Conservation (phyloP, 208 protist genomes). For the Leishmania lainsoni region DNA sequence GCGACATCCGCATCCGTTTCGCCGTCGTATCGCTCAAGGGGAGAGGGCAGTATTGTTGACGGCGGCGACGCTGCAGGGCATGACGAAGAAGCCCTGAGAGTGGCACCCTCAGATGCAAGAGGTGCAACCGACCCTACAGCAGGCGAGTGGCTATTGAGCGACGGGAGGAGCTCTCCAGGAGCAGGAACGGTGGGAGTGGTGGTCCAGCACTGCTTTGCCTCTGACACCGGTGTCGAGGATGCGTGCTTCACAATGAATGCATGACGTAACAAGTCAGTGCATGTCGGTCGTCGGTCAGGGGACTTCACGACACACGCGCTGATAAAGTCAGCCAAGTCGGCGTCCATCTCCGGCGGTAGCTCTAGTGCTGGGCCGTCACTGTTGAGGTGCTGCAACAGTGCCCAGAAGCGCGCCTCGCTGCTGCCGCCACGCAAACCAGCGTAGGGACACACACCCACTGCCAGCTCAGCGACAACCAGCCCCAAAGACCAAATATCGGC, state of each 20-base stretch:
- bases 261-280: conserved; percentile 70
- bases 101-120: neutral
- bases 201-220: neutral
- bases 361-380: conserved; percentile 56
- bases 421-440: conserved; percentile 47
- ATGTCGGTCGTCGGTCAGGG: conserved; percentile 60
- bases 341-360: conserved; percentile 58
- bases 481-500: conserved; percentile 94
- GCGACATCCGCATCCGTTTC: conserved; percentile 18
- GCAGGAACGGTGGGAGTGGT: neutral
- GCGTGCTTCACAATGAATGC: conserved; percentile 59
- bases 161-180: neutral
- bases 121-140: neutral
- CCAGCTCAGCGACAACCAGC: conserved; percentile 90
- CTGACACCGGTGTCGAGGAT: neutral
- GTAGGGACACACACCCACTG: conserved; percentile 86
- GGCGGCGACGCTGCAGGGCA: neutral
- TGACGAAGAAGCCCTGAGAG: neutral
- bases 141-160: neutral
- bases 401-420: conserved; percentile 85
- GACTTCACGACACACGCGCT: conserved; percentile 62
- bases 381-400: conserved; percentile 81
- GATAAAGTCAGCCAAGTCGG: conserved; percentile 72
- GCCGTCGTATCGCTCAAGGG: conserved; percentile 11
- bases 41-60: neutral